Evolutionary conservation across 805 yeast species (phyloP), one percentile per base, ranked within the genome.

Genomic region (Zygosaccharomyces gambellarensis): DNA sequence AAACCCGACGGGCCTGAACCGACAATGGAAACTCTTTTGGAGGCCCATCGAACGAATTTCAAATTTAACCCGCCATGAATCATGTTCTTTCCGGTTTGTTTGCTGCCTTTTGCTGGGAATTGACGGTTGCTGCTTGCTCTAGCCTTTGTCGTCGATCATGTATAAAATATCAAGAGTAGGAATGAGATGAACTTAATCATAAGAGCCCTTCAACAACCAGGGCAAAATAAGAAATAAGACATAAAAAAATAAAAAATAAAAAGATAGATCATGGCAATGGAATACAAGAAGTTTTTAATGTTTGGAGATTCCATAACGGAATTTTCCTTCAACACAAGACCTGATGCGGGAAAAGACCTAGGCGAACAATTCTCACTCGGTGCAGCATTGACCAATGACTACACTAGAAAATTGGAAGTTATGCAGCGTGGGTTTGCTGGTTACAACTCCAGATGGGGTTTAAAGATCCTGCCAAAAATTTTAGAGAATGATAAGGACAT

Each of bases 1-100:
- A 94, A 89, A 1, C 96, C 97, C 0, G 97, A 90, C 0, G 99
- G 99, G 0, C 99, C 99, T 0, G 97, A 79, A 1, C 99, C 99
- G 3, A 94, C 81, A 5, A 94, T 78, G 0, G 97, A 96, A 9
- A 87, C 74, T 12, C 51, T 49, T 40, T 54, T 55, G 11, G 53
- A 50, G 12, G 48, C 43, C 31, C 40, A 41, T 36, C 53, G 22
- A 14, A 47, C 28, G 17, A 44, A 36, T 36, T 38, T 38, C 19
- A 41, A 27, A 10, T 30, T 23, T 12, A 36, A 11, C 12, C 47
- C 41, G 22, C 27, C 29, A 8, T 23, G 5, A 17, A 34, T 25
- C 52, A 49, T 49, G 12, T 7, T 11, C 8, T n/a, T 30, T 17
- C 17, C 17, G 28, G 9, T 25, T 25, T 25, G 9, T 25, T 25